Percentiles rank a stretch among this genome's conserved stretches.
Evolutionary conservation across 306 rosid genomes (phyloP).

Genomic region (Erythrophleum fordii): DNA sequence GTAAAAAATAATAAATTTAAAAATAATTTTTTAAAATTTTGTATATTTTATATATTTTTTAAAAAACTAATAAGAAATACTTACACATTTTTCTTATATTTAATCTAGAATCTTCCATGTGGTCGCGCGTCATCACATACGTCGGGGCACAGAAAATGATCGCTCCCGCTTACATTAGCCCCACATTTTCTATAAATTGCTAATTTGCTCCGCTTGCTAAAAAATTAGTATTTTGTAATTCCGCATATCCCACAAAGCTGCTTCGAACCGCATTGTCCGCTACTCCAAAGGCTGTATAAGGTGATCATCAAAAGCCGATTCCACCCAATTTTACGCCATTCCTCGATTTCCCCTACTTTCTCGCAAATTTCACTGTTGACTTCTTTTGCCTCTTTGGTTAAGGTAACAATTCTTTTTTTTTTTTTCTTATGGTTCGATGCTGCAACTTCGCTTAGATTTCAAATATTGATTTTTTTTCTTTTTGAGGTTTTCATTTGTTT

Average conservation of each 20-base stretch:
- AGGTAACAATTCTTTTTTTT: conserved; percentile 25
- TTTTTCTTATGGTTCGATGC: background rate
- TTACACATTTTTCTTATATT: too few species aligned
- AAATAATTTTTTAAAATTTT: too few species aligned
- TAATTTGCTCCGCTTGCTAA: background rate
- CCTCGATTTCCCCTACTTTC: background rate
- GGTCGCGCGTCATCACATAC: background rate
- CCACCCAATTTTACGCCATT: background rate
- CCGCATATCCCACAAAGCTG: background rate
- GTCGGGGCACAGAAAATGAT: background rate
- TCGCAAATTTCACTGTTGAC: background rate
- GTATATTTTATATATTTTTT: too few species aligned
- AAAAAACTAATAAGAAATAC: too few species aligned
- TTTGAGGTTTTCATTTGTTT: background rate
- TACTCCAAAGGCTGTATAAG: background rate
- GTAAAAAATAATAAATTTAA: too few species aligned
- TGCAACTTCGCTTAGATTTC: conserved; percentile 2
- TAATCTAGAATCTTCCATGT: too few species aligned
- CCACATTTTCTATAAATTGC: background rate
- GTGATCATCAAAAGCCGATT: background rate
- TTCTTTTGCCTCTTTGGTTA: conserved; percentile 12
- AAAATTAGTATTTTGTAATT: too few species aligned
- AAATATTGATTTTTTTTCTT: background rate
- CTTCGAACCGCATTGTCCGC: background rate
- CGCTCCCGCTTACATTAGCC: background rate